Conservation (phyloP, 2,329 filamentous ascomycete genomes). For the Cladosporium colombiae region DNA sequence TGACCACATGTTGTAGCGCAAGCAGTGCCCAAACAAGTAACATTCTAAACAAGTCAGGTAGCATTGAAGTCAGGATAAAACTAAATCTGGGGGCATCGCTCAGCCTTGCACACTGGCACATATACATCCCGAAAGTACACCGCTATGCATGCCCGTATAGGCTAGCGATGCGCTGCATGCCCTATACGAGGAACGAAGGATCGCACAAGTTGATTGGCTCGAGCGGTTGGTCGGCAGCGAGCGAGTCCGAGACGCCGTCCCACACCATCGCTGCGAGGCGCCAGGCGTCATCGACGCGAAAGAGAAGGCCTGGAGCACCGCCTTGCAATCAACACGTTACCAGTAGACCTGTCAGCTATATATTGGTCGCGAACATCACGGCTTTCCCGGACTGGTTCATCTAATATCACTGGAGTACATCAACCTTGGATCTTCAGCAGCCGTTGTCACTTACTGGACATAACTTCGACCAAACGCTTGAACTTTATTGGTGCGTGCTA, state of each 20-base stretch:
- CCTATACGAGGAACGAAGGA: background rate
- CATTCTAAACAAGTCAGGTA: background rate
- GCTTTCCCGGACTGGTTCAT: background rate
- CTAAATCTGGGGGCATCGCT: background rate
- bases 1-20: background rate
- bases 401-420: background rate
- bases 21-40: background rate
- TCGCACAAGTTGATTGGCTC: background rate
- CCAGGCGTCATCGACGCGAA: conserved; percentile 9
- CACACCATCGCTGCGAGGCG: background rate
- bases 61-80: background rate
- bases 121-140: background rate
- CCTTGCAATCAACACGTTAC: background rate
- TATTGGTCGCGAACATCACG: background rate
- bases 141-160: background rate
- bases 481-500: background rate
- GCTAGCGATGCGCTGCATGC: background rate
- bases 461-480: background rate
- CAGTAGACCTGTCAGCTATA: background rate
- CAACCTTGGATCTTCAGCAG: background rate
- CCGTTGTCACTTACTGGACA: background rate
- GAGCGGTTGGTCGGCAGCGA: background rate
- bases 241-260: conserved; percentile 6
- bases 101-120: background rate
- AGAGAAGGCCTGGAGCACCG: background rate